A percentile compares a stretch with the other conserved stretches of the same genome.
phyloP scores from a whole-genome alignment of 2,329 filamentous ascomycete species.

The Beauveria sp. region DNA sequence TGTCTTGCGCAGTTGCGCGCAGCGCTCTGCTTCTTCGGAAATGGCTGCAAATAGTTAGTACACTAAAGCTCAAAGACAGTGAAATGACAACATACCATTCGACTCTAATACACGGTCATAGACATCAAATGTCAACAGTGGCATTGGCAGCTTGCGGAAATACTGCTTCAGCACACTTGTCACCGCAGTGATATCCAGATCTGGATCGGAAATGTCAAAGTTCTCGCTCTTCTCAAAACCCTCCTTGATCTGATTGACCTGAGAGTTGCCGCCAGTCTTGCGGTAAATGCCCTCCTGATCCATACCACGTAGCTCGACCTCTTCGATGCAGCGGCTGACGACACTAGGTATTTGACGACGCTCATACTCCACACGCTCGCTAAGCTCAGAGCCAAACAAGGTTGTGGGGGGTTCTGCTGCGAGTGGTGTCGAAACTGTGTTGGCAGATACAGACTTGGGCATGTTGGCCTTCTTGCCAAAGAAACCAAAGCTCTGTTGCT shows the following conservation, averaged over 20 bases:
- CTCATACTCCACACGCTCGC: slow-evolving; percentile 79
- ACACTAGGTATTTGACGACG: slow-evolving; percentile 83
- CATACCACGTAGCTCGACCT: slow-evolving; percentile 94
- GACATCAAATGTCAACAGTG: slow-evolving; percentile 83
- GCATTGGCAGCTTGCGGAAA: slow-evolving; percentile 84
- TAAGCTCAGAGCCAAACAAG: slow-evolving; percentile 84
- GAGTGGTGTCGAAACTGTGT: slow-evolving; percentile 32
- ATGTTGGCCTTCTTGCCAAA: slow-evolving; percentile 53
- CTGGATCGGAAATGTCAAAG: slow-evolving; percentile 87
- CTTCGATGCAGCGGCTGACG: slow-evolving; percentile 88
- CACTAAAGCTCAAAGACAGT: background rate
- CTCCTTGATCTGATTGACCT: slow-evolving; percentile 82
- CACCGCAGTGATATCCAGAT: slow-evolving; percentile 91
- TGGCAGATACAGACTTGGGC: slow-evolving; percentile 42
- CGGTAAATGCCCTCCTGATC: slow-evolving; percentile 96
- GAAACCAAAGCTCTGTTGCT: slow-evolving; percentile 58
- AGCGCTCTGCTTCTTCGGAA: slow-evolving; percentile 57
- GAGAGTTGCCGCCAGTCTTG: slow-evolving; percentile 88
- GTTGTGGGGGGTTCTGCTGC: slow-evolving; percentile 46
- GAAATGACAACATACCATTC: slow-evolving; percentile 45
- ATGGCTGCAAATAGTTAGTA: slow-evolving; percentile 42
- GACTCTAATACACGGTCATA: slow-evolving; percentile 86
- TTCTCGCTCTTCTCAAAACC: slow-evolving; percentile 83
- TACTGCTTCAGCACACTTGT: slow-evolving; percentile 96
- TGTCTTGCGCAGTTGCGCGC: slow-evolving; percentile 62